phyloP scores from a whole-genome alignment of 805 yeast genomes.

The Candida nitratophila region DNA sequence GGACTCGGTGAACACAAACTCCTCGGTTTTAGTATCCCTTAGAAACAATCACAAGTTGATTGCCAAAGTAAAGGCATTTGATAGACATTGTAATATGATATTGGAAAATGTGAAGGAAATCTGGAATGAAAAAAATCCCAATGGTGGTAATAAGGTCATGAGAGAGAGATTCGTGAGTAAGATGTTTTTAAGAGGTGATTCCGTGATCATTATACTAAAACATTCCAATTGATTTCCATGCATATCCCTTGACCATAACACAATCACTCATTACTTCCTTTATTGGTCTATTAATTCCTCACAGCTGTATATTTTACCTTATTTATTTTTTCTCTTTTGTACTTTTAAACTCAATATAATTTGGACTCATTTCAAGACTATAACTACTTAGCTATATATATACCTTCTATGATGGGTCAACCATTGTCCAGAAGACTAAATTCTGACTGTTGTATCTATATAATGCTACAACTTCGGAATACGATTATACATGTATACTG shows the following conservation, averaged over 20 bases:
- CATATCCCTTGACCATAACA: no score
- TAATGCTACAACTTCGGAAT: no score
- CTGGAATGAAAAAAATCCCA: constrained; percentile 41
- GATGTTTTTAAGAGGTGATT: constrained; percentile 91
- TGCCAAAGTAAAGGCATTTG: constrained; percentile 89
- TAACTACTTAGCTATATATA: not conserved
- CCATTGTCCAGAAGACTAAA: no score
- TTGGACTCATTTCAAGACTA: no score
- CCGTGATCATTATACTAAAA: constrained; percentile 71
- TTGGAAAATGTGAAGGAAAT: constrained; percentile 87
- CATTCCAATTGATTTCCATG: constrained; percentile 9
- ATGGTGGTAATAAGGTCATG: constrained; percentile 11
- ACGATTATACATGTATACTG: no score
- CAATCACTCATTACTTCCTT: no score
- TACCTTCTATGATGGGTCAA: no score
- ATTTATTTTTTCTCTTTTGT: no score
- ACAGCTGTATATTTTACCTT: no score
- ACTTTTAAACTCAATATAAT: no score
- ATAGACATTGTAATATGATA: constrained; percentile 91
- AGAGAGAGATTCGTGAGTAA: constrained; percentile 80
- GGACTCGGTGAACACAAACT: constrained; percentile 65
- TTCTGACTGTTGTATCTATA: no score
- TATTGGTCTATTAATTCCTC: no score
- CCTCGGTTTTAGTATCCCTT: constrained; percentile 79
- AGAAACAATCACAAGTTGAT: constrained; percentile 90